Evolutionary conservation across 2,329 filamentous ascomycete species (phyloP).

Genomic region (Verticillium isaacii): DNA sequence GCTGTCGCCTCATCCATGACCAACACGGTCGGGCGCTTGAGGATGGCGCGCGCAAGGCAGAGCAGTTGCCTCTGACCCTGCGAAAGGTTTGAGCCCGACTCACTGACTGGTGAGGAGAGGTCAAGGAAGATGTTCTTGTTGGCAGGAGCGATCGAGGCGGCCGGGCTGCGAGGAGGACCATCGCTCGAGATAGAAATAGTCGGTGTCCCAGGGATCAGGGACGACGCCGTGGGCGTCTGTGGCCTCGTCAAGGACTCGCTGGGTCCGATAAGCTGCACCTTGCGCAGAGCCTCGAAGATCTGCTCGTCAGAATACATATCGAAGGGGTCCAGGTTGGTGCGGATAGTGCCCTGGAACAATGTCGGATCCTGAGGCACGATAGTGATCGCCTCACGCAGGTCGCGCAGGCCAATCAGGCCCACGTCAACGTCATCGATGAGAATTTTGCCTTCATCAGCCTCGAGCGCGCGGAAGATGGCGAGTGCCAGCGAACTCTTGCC

Average conservation of each 20-base stretch:
- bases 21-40: constrained; percentile 88
- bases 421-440: constrained; percentile 90
- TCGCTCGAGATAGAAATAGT: constrained; percentile 1
- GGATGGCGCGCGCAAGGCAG: constrained; percentile 85
- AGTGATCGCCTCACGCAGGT: constrained; percentile 88
- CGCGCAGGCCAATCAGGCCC: constrained; percentile 82
- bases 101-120: constrained; percentile 74
- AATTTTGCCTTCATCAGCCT: constrained; percentile 86
- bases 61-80: constrained; percentile 94
- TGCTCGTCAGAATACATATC: constrained; percentile 82
- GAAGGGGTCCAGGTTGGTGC: constrained; percentile 92
- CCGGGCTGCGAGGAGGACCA: constrained; percentile 8
- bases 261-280: constrained; percentile 78
- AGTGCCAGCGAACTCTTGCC: constrained; percentile 94
- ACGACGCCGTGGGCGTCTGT: constrained; percentile 17
- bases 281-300: constrained; percentile 78
- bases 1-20: constrained; percentile 99
- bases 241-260: constrained; percentile 38
- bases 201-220: constrained; percentile 10
- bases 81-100: constrained; percentile 90
- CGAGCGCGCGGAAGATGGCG: constrained; percentile 87
- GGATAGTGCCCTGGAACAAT: constrained; percentile 85
- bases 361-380: constrained; percentile 98
- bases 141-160: constrained; percentile 38
- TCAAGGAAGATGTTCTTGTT: constrained; percentile 97